Base-by-base conservation (phyloP, 352 stramenopile genomes). In the Sclerospora graminicola region DNA sequence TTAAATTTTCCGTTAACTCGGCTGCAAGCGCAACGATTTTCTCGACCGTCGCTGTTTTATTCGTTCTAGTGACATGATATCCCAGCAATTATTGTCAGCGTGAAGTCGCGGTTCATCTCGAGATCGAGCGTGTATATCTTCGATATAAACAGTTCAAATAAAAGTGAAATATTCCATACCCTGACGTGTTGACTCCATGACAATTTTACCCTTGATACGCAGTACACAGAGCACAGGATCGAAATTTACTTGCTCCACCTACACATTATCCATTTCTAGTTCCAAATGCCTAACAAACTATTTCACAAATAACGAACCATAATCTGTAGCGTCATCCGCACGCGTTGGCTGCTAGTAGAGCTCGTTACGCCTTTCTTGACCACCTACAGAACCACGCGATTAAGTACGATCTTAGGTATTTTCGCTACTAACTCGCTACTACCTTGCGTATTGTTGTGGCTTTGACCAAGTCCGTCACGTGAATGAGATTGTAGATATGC, bases 401-500 rank as follows among this genome's bases (percentile, higher is more conserved):
- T 59, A 58, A 58, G 29, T 54, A 61, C 46, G 47, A 54, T 3
- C 7, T 19, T 19, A 35, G 13, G 7, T 16, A 35, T 8, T 4
- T 1, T 20, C 5, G 10, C 5, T 1, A 1, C 30, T 3, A 2
- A n/a, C n/a, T n/a, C 7, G 13, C 8, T 16, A 31, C 21, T 18
- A 98, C 95, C 75, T 99, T 99, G 31, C 96, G 88, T 38, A 98
- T 84, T 0, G 96, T 99, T 38, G 89, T 98, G 38, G 91, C 98
- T 48, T 95, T 91, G 27, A 99, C 86, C 30, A 79, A 83, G 63
- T 99, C 95, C 11, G 73, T 69, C 35, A 83, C 77, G 55, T 95
- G 79, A 29, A 99, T 95, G 28, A 99, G 72, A 63, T 99, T 99
- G 80, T 98, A 98, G 21, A 95, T 78, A 55, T 98, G 95, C 94